phyloP scores from a whole-genome alignment of 345 rosid genomes.

The Abelmoschus esculentus region DNA sequence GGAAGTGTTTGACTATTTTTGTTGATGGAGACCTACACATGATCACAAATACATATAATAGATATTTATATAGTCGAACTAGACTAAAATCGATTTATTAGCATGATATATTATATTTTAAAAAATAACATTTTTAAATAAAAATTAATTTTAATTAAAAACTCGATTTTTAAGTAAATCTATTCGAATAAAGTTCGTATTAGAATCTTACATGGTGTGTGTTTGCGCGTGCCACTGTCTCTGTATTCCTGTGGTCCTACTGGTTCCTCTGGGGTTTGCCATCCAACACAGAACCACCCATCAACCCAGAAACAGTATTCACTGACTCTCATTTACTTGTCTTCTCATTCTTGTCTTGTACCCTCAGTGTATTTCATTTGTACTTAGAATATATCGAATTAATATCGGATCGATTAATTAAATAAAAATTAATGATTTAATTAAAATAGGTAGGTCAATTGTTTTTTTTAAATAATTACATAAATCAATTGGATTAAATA shows the following conservation, averaged over 20 bases:
- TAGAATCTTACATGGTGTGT: conserved; percentile 4
- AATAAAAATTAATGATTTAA: too few species aligned
- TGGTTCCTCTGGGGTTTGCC: conserved; percentile 21
- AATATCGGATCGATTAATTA: background rate
- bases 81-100: background rate
- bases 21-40: conserved; percentile 5
- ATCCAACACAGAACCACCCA: conserved; percentile 9
- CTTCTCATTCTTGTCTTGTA: background rate
- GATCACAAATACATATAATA: background rate
- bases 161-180: too few species aligned
- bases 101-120: too few species aligned
- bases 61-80: background rate
- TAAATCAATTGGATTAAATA: too few species aligned
- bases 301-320: background rate
- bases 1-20: conserved; percentile 33
- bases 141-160: too few species aligned
- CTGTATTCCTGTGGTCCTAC: conserved; percentile 59
- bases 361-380: background rate
- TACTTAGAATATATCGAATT: too few species aligned
- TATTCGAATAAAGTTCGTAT: background rate
- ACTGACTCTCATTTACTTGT: conserved; percentile 5
- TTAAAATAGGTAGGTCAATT: too few species aligned
- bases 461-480: too few species aligned
- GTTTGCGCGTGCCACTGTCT: conserved; percentile 62
- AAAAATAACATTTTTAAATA: too few species aligned